Conservation (phyloP, 2,329 filamentous ascomycete species). For the Fusarium temperatum region DNA sequence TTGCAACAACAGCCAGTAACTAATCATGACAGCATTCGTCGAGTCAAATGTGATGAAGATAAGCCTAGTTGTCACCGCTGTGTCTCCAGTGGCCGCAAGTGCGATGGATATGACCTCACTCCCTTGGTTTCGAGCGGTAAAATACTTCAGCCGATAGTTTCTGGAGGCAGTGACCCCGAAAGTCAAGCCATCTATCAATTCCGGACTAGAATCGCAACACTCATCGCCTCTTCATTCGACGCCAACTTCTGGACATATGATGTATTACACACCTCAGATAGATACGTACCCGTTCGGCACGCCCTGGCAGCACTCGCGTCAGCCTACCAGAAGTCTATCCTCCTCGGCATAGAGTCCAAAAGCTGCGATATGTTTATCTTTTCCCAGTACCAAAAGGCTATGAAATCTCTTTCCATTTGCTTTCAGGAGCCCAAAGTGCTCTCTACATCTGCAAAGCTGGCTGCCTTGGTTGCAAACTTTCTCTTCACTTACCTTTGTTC, state of each 20-base stretch:
- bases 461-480: background rate
- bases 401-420: background rate
- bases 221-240: background rate
- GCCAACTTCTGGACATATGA: background rate
- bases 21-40: background rate
- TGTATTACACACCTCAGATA: background rate
- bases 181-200: conserved; percentile 4
- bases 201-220: background rate
- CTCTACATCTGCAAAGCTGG: background rate
- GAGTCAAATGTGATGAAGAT: background rate
- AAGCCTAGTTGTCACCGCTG: background rate
- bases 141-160: accelerated
- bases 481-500: background rate
- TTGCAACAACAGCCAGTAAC: background rate
- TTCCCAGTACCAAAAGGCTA: background rate
- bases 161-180: background rate
- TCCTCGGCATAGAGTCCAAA: background rate
- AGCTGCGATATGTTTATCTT: background rate
- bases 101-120: background rate
- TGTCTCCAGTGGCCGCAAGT: background rate
- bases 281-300: background rate
- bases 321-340: background rate
- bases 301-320: background rate
- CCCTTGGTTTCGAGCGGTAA: accelerated
- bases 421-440: background rate